Evolutionary conservation across 345 rosid genomes (phyloP), one percentile per base, ranked within the genome.

Genomic region (Boechera retrofracta): DNA sequence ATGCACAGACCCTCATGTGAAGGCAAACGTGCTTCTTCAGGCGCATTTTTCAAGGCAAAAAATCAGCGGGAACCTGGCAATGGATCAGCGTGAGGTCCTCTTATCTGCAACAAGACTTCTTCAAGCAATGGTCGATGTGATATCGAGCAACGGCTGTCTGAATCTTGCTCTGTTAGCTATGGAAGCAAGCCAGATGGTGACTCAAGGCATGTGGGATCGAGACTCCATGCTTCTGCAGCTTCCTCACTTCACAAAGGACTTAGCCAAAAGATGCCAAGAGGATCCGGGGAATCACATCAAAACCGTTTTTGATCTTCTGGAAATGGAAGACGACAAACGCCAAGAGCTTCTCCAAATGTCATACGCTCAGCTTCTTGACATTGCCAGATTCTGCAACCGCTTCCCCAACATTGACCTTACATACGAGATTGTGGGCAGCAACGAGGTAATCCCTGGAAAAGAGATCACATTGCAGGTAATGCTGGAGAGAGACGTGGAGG

Each of bases 171-270:
- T 94, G 47, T 83, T 94, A 78, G 94, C 96, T 0, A 94, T 87
- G 97, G 97, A 91, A 80, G 87, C 86, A 66, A 89, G 96, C 80
- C 98, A 94, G 74, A 94, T 94, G 98, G 91, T 90, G 84, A 89
- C 98, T 9, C 97, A 91, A 60, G 97, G 93, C 72, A 83, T 94
- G 87, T 91, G 98, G 98, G 92, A 91, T 75, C 87, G 89, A 7
- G 97, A 91, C 80, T 85, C 97, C n/a, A 83, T 86, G 88, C 98
- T 91, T 64, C 72, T 90, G 39, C 95, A 91, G 85, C 91, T 91
- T 57, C 97, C 96, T 6, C 93, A 91, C 77, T 91, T 90, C 81
- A 89, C 91, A 7, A 85, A 86, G 78, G 97, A 91, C 3, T 66
- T 91, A 52, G 96, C 93, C 18, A 91, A 80, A 87, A 87, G 64